Conservation (phyloP, 208 protist species). For the Trichomonas tenax region DNA sequence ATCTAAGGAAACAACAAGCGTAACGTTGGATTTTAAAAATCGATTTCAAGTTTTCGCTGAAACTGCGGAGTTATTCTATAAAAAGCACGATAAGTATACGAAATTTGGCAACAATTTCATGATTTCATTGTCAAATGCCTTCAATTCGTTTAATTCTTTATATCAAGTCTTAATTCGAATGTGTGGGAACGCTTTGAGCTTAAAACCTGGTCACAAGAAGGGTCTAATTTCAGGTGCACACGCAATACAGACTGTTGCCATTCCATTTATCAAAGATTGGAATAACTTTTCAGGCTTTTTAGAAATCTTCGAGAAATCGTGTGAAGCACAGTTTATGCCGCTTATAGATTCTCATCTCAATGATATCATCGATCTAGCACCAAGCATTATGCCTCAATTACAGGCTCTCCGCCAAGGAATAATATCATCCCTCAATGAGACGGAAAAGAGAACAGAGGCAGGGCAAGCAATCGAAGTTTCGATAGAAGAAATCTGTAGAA, state of each 20-base stretch:
- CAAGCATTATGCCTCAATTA: neutral
- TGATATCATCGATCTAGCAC: neutral
- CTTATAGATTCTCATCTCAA: neutral
- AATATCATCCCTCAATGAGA: neutral
- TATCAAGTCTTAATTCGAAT: neutral
- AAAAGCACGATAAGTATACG: neutral
- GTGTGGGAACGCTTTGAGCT: neutral
- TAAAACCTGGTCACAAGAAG: neutral
- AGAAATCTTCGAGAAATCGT: neutral
- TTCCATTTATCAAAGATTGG: neutral
- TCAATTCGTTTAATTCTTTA: neutral
- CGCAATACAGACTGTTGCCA: neutral
- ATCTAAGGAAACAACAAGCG: neutral
- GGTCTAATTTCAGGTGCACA: neutral
- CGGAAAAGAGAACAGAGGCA: neutral
- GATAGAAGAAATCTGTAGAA: neutral
- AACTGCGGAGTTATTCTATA: neutral
- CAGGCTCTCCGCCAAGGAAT: neutral
- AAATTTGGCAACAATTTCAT: neutral
- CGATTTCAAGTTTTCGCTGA: neutral
- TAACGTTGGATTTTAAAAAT: neutral
- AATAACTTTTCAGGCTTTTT: neutral
- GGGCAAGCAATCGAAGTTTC: neutral
- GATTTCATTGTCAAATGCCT: neutral
- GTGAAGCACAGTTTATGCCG: neutral